phyloP scores from a whole-genome alignment of 371 early-diverging fungal genomes.

The Lichtheimia hyalospora region DNA sequence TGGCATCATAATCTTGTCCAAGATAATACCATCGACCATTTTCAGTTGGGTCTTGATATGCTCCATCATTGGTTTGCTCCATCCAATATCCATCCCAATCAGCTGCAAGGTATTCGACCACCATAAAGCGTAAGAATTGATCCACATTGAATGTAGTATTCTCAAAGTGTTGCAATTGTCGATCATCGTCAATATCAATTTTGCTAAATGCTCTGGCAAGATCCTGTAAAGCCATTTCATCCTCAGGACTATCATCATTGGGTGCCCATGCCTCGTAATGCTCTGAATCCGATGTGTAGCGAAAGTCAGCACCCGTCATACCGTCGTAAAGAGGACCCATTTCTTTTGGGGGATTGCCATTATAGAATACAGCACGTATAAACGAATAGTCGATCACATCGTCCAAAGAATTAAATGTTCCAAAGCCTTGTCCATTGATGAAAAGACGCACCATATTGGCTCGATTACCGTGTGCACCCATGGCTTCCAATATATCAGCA shows the following conservation, averaged over 20 bases:
- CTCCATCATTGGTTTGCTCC: conserved; percentile 42
- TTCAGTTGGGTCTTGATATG: conserved; percentile 36
- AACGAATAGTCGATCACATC: conserved; percentile 51
- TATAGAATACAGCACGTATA: conserved; percentile 46
- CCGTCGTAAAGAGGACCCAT: conserved; percentile 57
- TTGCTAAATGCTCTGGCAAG: conserved; percentile 26
- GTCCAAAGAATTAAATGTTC: conserved; percentile 59
- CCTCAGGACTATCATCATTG: conserved; percentile 23
- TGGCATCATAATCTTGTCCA: conserved; percentile 59
- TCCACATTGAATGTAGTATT: conserved; percentile 31
- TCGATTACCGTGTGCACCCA: conserved; percentile 50
- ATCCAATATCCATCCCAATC: conserved; percentile 54
- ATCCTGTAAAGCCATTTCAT: conserved; percentile 15
- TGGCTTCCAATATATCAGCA: conserved; percentile 48
- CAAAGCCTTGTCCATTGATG: conserved; percentile 49
- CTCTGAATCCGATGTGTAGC: conserved; percentile 29
- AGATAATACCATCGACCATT: conserved; percentile 49
- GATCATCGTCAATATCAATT: conserved; percentile 33
- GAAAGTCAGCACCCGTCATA: conserved; percentile 52
- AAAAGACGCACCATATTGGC: conserved; percentile 56
- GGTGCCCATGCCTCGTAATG: conserved; percentile 35
- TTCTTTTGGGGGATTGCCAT: conserved; percentile 37
- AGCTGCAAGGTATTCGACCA: conserved; percentile 45
- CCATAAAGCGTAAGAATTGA: conserved; percentile 44
- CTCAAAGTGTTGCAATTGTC: conserved; percentile 24